A percentile compares a stretch with the other conserved stretches of the same genome.
Conservation (phyloP, 2,329 filamentous ascomycete genomes). For the Pseudogymnoascus sp. region DNA sequence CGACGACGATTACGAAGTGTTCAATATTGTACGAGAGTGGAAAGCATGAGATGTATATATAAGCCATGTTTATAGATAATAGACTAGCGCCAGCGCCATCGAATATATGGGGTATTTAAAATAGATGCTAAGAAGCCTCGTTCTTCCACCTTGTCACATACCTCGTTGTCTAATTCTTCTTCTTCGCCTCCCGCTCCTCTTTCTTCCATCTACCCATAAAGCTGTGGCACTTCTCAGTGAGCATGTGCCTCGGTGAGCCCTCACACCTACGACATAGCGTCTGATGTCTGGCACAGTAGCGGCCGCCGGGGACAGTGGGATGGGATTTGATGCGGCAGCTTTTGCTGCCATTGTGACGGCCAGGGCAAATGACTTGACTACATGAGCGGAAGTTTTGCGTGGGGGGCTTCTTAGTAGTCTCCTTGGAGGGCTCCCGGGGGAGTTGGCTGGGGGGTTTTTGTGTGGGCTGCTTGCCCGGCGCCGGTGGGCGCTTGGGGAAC, state of each 20-base stretch:
- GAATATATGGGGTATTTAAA: neutral
- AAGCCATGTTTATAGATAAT: neutral
- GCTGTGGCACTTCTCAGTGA: neutral
- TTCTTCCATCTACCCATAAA: neutral
- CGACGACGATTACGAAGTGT: slow-evolving; percentile 22
- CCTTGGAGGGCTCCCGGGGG: too few species aligned
- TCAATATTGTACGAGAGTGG: slow-evolving; percentile 21
- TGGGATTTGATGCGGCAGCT: neutral
- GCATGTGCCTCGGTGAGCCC: neutral
- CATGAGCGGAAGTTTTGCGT: neutral
- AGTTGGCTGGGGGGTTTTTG: too few species aligned
- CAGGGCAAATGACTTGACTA: neutral
- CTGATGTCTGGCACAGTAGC: neutral
- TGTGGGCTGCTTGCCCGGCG: neutral
- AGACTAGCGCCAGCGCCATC: neutral
- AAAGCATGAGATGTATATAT: slow-evolving; percentile 11
- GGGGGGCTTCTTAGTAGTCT: neutral
- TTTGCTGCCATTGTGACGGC: neutral
- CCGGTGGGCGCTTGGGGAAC: neutral
- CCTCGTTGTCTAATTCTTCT: neutral
- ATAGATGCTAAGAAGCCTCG: neutral
- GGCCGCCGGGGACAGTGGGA: neutral
- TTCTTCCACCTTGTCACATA: neutral
- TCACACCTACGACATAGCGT: neutral
- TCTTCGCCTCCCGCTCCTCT: neutral